Conservation (phyloP, 176 grass and related monocot species). For the Themeda triandra region DNA sequence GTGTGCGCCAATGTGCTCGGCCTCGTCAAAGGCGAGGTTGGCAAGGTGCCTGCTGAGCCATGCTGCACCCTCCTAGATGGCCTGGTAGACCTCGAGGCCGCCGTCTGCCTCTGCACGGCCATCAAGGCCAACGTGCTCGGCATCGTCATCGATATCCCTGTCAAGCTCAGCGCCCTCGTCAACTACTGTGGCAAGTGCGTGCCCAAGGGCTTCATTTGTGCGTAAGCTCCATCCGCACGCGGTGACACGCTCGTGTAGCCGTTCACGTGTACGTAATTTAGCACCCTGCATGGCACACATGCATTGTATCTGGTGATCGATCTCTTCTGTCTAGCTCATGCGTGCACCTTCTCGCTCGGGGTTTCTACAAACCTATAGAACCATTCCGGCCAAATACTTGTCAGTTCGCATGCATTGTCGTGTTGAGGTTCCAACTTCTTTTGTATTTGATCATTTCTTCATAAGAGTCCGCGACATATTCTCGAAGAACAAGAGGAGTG, state of each 20-base stretch:
- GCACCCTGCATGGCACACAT: conserved; percentile 4
- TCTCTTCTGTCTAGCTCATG: not conserved
- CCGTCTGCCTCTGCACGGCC: conserved; percentile 68
- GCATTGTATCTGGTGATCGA: not conserved
- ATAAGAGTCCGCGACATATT: not conserved
- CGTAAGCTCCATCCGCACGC: not conserved
- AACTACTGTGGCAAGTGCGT: conserved; percentile 75
- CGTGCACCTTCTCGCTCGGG: not conserved
- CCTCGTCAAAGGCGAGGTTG: conserved; percentile 30
- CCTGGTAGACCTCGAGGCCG: conserved; percentile 56
- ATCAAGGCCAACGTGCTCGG: conserved; percentile 68
- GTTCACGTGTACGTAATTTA: not conserved
- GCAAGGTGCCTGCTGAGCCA: conserved; percentile 49
- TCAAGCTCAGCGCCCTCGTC: conserved; percentile 59
- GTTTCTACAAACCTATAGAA: conserved; percentile 27
- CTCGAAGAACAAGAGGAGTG: not conserved
- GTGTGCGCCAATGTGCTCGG: conserved; percentile 55
- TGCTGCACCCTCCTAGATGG: conserved; percentile 62
- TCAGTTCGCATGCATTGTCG: not conserved
- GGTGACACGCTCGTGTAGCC: not conserved
- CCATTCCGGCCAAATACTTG: not conserved
- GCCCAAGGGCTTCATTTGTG: conserved; percentile 44
- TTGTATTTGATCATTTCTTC: conserved; percentile 9
- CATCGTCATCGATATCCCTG: conserved; percentile 40
- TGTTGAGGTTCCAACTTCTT: not conserved